Evolutionary conservation across 805 yeast genomes (phyloP).

Genomic region (Metschnikowia santaceciliae): DNA sequence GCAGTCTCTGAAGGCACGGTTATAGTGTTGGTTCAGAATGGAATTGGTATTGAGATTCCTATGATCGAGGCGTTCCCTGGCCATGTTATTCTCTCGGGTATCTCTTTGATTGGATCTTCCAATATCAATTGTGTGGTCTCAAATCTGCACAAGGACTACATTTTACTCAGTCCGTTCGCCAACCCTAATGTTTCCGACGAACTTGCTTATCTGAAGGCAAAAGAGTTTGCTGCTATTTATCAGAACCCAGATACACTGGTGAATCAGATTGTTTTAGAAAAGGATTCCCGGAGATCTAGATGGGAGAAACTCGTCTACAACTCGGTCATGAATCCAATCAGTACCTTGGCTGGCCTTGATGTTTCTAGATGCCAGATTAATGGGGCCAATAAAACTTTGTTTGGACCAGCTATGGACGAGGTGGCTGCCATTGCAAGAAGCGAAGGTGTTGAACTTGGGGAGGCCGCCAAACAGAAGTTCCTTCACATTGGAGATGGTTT

Average conservation of each 20-base stretch:
- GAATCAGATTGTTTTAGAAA: constrained; percentile 27
- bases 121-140: constrained; percentile 43
- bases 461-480: constrained; percentile 45
- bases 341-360: constrained; percentile 33
- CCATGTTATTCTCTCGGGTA: constrained; percentile 55
- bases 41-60: constrained; percentile 59
- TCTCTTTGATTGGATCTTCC: constrained; percentile 59
- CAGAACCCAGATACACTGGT: constrained; percentile 23
- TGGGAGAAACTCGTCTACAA: constrained; percentile 41
- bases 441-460: constrained; percentile 57
- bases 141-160: constrained; percentile 50
- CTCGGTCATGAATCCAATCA: constrained; percentile 31
- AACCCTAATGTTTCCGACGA: constrained; percentile 16
- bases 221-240: constrained; percentile 26
- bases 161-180: constrained; percentile 51
- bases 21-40: constrained; percentile 61
- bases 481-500: constrained; percentile 43
- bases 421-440: constrained; percentile 62
- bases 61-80: constrained; percentile 49
- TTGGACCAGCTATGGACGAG: constrained; percentile 64
- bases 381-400: constrained; percentile 27
- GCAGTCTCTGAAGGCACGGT: constrained; percentile 32
- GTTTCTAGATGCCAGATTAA: constrained; percentile 34
- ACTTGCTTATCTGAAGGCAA: constrained; percentile 14
- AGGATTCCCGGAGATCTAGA: constrained; percentile 28